phyloP scores from a whole-genome alignment of 495 filamentous ascomycete genomes.

The Trypethelium eluteriae region DNA sequence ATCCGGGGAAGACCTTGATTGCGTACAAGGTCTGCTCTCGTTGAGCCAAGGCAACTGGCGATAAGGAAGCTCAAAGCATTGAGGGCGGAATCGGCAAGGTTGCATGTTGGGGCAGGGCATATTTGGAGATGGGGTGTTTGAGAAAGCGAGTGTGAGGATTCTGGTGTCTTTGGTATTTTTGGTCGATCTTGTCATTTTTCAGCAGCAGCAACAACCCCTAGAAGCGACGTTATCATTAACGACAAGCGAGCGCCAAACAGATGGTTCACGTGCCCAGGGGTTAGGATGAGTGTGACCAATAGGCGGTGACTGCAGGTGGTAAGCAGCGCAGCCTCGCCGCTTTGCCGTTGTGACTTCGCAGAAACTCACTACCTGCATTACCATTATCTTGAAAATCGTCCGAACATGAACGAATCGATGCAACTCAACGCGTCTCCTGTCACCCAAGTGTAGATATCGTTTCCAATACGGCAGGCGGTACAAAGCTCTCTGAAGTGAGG shows the following conservation, averaged over 20 bases:
- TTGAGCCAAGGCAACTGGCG: constrained; percentile 61
- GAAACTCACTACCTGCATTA: background rate
- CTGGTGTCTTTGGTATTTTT: background rate
- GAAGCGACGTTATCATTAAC: background rate
- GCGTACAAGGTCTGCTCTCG: constrained; percentile 67
- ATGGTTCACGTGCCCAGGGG: background rate
- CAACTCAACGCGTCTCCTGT: background rate
- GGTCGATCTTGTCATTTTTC: background rate
- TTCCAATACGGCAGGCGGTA: background rate
- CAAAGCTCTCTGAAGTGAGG: background rate
- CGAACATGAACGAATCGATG: background rate
- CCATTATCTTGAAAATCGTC: background rate
- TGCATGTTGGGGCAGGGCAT: background rate
- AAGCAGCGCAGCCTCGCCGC: background rate
- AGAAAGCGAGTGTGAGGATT: background rate
- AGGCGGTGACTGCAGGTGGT: background rate
- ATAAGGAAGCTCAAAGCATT: constrained; percentile 27
- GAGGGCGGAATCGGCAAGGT: background rate
- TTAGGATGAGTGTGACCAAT: background rate
- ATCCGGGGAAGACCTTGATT: constrained; percentile 56
- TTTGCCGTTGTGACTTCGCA: constrained; percentile 7
- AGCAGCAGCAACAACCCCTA: background rate
- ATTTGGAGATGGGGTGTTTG: background rate
- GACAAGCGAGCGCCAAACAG: constrained; percentile 7
- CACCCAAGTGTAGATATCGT: background rate